phyloP scores from a whole-genome alignment of 768 basidiomycete species.

The Leucocoprinus leucothites region DNA sequence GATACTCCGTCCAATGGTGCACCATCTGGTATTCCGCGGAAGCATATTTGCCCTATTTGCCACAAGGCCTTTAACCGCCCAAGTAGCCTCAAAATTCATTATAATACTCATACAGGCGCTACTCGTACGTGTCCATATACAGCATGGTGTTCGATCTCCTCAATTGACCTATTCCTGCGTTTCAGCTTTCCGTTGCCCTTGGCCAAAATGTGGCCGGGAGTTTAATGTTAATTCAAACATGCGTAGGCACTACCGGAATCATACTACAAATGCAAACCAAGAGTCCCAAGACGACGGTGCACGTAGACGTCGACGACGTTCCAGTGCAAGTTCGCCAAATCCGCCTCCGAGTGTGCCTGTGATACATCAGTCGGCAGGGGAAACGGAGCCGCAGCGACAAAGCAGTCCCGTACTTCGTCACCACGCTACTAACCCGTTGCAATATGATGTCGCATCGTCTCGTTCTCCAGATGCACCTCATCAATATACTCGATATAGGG shows the following conservation, averaged over 20 bases:
- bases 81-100: conserved; percentile 62
- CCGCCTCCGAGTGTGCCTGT: neutral
- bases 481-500: neutral
- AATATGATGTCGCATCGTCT: neutral
- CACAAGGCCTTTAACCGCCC: conserved; percentile 67
- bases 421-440: conserved; percentile 2
- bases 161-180: conserved; percentile 2
- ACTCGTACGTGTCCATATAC: conserved; percentile 50
- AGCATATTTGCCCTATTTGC: conserved; percentile 52
- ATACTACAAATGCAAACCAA: conserved; percentile 35
- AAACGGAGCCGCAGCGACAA: neutral
- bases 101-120: conserved; percentile 67
- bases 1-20: conserved; percentile 6
- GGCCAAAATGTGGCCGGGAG: conserved; percentile 68
- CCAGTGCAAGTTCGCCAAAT: conserved; percentile 1
- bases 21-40: conserved; percentile 28
- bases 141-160: neutral
- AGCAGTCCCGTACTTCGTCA: neutral
- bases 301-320: conserved; percentile 23
- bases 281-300: conserved; percentile 25
- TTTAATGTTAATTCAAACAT: conserved; percentile 88
- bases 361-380: conserved; percentile 2
- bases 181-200: conserved; percentile 72
- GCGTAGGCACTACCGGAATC: conserved; percentile 76
- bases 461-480: neutral